A percentile compares a stretch with the other conserved stretches of the same genome.
phyloP scores from a whole-genome alignment of 768 basidiomycete genomes.

The Daedaleopsis sinensis region DNA sequence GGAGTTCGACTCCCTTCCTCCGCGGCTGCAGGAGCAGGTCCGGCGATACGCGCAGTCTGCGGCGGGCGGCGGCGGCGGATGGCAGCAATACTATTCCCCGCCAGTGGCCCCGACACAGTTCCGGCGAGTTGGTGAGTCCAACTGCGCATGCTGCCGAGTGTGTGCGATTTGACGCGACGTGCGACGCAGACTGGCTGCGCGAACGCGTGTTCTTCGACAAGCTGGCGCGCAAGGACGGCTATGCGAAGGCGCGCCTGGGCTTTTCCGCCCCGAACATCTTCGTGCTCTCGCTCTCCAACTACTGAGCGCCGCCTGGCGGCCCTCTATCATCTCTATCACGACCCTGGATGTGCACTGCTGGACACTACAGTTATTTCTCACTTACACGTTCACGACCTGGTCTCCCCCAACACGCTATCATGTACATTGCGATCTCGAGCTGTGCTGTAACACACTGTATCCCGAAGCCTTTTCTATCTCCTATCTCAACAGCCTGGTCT shows the following conservation, averaged over 20 bases:
- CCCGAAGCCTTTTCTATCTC: not conserved
- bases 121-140: constrained; percentile 63
- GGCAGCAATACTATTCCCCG: constrained; percentile 48
- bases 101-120: constrained; percentile 49
- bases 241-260: constrained; percentile 63
- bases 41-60: constrained; percentile 55
- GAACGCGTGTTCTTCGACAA: constrained; percentile 74
- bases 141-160: not conserved
- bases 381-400: not conserved
- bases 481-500: not conserved
- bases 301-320: constrained; percentile 1
- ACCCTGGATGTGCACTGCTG: not conserved
- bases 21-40: constrained; percentile 72
- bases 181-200: constrained; percentile 68
- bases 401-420: not conserved
- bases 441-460: not conserved
- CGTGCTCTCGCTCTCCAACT: constrained; percentile 45
- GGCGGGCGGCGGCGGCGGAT: constrained; percentile 33
- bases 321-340: not conserved
- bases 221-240: constrained; percentile 60
- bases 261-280: constrained; percentile 82
- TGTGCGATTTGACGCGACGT: not conserved
- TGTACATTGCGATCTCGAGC: constrained; percentile 1
- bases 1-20: constrained; percentile 62
- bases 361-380: constrained; percentile 1